phyloP scores from a whole-genome alignment of 805 yeast genomes.

The Isabelozyma heimii region DNA sequence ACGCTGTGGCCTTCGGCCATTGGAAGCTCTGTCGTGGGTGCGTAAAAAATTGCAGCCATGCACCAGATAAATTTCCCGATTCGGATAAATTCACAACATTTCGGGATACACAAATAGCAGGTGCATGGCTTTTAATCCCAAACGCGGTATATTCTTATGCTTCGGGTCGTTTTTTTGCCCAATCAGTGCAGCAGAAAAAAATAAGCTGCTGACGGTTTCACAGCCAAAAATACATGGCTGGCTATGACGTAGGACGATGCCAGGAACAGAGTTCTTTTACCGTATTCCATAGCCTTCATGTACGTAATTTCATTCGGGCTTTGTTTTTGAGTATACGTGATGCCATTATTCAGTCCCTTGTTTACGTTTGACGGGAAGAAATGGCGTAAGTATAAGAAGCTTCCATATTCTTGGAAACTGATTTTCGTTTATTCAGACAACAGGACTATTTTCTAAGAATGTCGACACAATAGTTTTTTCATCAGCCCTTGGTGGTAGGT shows the following conservation, averaged over 20 bases:
- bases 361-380: not conserved
- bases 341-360: not conserved
- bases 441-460: slow-evolving; percentile 3
- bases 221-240: not conserved
- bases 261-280: no score
- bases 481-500: slow-evolving; percentile 3
- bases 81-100: not conserved
- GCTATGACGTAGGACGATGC: not conserved
- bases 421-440: no score
- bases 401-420: no score
- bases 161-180: not conserved
- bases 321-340: not conserved
- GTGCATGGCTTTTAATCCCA: not conserved
- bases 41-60: not conserved
- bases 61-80: not conserved
- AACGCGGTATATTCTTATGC: not conserved
- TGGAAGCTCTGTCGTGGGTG: not conserved
- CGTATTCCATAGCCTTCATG: no score
- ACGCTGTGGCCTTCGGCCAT: no score
- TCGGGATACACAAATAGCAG: not conserved
- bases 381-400: not conserved
- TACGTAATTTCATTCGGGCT: not conserved
- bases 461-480: slow-evolving; percentile 11
- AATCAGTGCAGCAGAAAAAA: not conserved
- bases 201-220: not conserved